A percentile compares a stretch with the other conserved stretches of the same genome.
Conservation (phyloP, 495 filamentous ascomycete genomes). For the Neurospora sp. region DNA sequence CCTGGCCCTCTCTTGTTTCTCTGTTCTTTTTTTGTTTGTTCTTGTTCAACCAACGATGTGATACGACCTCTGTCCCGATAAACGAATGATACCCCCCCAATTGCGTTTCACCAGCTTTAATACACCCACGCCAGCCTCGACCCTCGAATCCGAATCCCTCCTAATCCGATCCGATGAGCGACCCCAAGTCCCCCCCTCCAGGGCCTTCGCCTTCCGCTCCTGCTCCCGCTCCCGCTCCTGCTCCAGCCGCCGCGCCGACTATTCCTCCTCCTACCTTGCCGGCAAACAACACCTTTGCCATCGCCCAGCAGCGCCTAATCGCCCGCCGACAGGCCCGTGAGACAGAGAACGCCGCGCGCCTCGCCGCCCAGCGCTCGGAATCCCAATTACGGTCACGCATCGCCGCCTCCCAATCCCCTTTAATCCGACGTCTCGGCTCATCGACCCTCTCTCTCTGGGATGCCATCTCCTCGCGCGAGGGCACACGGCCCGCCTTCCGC, state of each 20-base stretch:
- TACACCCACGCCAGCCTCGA: not conserved
- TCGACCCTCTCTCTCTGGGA: conserved; percentile 57
- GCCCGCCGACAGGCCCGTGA: conserved; percentile 68
- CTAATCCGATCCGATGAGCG: conserved; percentile 5
- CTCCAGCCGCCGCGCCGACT: not conserved
- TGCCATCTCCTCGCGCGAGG: conserved; percentile 60
- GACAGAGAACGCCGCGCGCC: conserved; percentile 45
- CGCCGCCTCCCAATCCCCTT: conserved; percentile 53
- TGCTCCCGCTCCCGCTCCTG: not conserved
- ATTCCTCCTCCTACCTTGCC: not conserved
- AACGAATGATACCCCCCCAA: not conserved
- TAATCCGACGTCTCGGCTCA: conserved; percentile 45
- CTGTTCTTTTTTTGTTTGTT: not conserved
- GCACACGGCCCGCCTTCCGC: conserved; percentile 75
- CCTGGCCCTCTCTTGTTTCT: not conserved
- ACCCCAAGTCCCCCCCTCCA: not conserved
- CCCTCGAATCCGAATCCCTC: not conserved
- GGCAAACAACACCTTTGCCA: conserved; percentile 49
- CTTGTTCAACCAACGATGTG: not conserved
- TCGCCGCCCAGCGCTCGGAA: conserved; percentile 45
- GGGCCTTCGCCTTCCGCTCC: not conserved
- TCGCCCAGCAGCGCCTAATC: conserved; percentile 72
- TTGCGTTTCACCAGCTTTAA: not conserved
- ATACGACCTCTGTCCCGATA: not conserved
- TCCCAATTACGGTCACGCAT: conserved; percentile 48